phyloP scores from a whole-genome alignment of 176 grass and related monocot genomes.

The Elaeis guineensis region DNA sequence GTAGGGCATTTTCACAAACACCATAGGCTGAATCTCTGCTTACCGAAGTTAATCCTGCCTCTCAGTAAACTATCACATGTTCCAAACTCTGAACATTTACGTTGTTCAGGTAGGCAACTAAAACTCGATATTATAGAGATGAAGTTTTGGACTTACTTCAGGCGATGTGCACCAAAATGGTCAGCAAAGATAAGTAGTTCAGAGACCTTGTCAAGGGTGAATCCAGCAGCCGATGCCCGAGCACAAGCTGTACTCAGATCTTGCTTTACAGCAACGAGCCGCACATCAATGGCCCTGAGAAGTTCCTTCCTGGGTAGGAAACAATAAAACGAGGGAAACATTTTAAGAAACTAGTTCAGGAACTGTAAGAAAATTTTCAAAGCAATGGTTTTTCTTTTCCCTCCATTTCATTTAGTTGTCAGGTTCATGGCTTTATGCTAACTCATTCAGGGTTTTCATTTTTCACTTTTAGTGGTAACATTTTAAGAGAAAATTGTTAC shows the following conservation, averaged over 20 bases:
- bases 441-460: too few species aligned
- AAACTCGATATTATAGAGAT: neutral
- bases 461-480: too few species aligned
- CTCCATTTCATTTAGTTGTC: too few species aligned
- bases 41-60: too few species aligned
- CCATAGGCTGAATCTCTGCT: too few species aligned
- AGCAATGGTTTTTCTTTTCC: neutral
- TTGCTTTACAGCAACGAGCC: constrained; percentile 77
- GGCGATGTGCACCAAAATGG: constrained; percentile 59
- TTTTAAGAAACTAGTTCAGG: constrained; percentile 2
- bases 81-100: too few species aligned
- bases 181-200: constrained; percentile 77
- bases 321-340: constrained; percentile 11
- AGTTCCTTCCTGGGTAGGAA: constrained; percentile 65
- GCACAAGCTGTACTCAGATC: constrained; percentile 67
- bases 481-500: too few species aligned
- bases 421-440: too few species aligned
- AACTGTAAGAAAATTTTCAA: neutral
- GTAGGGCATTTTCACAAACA: too few species aligned
- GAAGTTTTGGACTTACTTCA: constrained; percentile 40
- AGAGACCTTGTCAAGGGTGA: constrained; percentile 48
- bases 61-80: too few species aligned
- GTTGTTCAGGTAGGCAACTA: neutral
- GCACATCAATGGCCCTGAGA: constrained; percentile 85
- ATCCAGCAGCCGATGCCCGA: constrained; percentile 75